These are phyloP conservation scores for Mucor racemosus DNA, from an alignment of 371 early-diverging fungal genomes.

Conservation along the genomic window DNA sequence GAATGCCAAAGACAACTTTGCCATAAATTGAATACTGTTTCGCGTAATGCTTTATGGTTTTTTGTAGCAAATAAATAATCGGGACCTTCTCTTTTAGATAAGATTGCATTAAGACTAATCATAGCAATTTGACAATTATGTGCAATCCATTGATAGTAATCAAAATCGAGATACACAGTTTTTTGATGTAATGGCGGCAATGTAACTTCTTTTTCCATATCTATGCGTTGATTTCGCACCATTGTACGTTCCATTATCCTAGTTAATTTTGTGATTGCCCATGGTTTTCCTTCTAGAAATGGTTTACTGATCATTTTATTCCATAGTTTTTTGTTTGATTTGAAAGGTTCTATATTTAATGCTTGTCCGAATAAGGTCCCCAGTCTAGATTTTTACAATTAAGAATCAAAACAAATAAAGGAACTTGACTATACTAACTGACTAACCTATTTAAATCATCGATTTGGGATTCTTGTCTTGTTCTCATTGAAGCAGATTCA, in stretches of 20 bases:
- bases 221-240: conserved; percentile 66
- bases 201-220: conserved; percentile 57
- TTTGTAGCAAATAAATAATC: conserved; percentile 77
- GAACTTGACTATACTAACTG: neutral
- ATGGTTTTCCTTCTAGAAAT: conserved; percentile 44
- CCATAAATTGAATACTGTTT: conserved; percentile 66
- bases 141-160: conserved; percentile 62
- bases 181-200: conserved; percentile 67
- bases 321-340: conserved; percentile 45
- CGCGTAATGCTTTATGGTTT: conserved; percentile 58
- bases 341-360: conserved; percentile 58
- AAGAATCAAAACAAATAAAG: conserved; percentile 6
- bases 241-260: conserved; percentile 64
- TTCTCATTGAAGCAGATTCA: conserved; percentile 34
- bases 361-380: conserved; percentile 53
- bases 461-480: conserved; percentile 16
- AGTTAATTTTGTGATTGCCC: conserved; percentile 44
- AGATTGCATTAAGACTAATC: conserved; percentile 70
- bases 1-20: conserved; percentile 71
- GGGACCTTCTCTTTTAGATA: conserved; percentile 59
- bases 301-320: conserved; percentile 40
- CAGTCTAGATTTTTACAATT: conserved; percentile 34
- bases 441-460: conserved; percentile 33
- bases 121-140: conserved; percentile 69
- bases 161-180: conserved; percentile 60